Evolutionary conservation across 2,329 filamentous ascomycete genomes (phyloP).

Genomic region (Podosphaera fusca): DNA sequence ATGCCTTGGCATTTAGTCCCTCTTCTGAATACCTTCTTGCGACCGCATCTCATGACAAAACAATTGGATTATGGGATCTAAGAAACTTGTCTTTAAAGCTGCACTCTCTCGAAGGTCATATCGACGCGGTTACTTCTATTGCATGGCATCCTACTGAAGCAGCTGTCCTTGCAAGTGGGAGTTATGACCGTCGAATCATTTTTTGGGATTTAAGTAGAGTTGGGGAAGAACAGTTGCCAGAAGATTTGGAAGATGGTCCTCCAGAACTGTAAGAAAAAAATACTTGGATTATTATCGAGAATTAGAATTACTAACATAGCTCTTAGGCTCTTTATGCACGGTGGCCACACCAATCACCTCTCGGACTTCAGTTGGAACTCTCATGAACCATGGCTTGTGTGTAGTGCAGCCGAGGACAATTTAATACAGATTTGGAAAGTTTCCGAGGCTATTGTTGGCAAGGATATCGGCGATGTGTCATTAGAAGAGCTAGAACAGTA

Average conservation of each 20-base stretch:
- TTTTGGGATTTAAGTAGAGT: slow-evolving; percentile 91
- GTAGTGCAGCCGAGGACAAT: slow-evolving; percentile 90
- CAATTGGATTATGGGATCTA: slow-evolving; percentile 85
- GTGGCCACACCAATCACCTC: slow-evolving; percentile 88
- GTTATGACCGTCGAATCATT: slow-evolving; percentile 79
- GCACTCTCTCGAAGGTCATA: slow-evolving; percentile 73
- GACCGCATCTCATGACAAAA: slow-evolving; percentile 87
- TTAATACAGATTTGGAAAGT: slow-evolving; percentile 88
- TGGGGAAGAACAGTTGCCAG: slow-evolving; percentile 82
- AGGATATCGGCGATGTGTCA: slow-evolving; percentile 51
- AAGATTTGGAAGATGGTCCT: slow-evolving; percentile 84
- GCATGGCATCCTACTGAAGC: slow-evolving; percentile 88
- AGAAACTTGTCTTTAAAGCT: slow-evolving; percentile 76
- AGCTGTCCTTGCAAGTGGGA: slow-evolving; percentile 69
- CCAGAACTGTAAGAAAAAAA: slow-evolving; percentile 56
- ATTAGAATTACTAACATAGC: not conserved
- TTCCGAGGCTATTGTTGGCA: slow-evolving; percentile 57
- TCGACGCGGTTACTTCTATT: slow-evolving; percentile 72
- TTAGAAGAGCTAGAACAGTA: slow-evolving; percentile 48
- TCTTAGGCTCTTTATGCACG: slow-evolving; percentile 68
- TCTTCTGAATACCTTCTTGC: slow-evolving; percentile 74
- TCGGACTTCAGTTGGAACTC: slow-evolving; percentile 96
- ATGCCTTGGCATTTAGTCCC: slow-evolving; percentile 87
- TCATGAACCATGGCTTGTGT: slow-evolving; percentile 91
- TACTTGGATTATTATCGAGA: not conserved